A percentile compares a stretch with the other conserved stretches of the same genome.
Conservation (phyloP, 176 grass and related monocot genomes). For the Carex kokanica region DNA sequence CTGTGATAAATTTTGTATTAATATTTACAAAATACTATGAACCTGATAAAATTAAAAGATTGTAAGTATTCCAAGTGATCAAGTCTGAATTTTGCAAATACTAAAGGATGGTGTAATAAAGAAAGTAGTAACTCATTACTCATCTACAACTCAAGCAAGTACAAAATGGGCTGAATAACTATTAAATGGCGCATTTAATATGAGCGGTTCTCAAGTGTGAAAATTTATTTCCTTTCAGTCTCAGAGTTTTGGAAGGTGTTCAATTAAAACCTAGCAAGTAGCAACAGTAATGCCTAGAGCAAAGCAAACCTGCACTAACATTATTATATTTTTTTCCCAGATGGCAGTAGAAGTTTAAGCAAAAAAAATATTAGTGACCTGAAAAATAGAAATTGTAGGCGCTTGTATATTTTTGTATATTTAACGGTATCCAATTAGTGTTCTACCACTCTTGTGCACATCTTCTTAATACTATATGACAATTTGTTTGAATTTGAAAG, state of each 20-base stretch:
- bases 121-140: constrained; percentile 9
- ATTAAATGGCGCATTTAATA: constrained; percentile 29
- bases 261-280: constrained; percentile 19
- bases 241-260: background rate
- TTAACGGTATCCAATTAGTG: background rate
- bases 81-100: background rate
- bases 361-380: background rate
- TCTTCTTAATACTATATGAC: background rate
- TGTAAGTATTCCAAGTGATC: background rate
- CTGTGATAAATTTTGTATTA: background rate
- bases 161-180: constrained; percentile 18
- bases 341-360: background rate
- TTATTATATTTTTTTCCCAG: background rate
- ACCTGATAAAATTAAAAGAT: background rate
- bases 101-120: constrained; percentile 22
- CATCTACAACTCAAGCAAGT: constrained; percentile 10
- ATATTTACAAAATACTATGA: background rate
- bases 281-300: background rate
- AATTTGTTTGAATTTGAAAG: background rate
- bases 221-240: constrained; percentile 30
- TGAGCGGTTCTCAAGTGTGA: constrained; percentile 27
- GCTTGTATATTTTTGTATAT: background rate
- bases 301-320: background rate
- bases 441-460: background rate
- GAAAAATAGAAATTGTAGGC: background rate